phyloP scores from a whole-genome alignment of 305 asterid species.

The Petunia hybrid region DNA sequence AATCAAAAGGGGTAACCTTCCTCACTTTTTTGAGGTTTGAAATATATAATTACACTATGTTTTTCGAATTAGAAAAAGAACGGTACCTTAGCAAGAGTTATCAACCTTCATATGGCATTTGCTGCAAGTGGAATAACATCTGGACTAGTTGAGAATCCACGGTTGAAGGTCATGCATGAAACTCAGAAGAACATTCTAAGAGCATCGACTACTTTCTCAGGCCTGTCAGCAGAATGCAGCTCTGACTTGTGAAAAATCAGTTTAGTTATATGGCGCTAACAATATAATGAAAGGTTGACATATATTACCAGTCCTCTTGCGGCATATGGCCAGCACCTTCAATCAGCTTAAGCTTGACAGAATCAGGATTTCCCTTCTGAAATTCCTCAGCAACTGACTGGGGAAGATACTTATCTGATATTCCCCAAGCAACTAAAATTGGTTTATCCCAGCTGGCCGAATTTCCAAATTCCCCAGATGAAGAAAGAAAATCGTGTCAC shows the following conservation, averaged over 20 bases:
- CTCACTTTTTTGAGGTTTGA: not conserved
- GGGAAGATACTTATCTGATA: constrained; percentile 96
- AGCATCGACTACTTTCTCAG: constrained; percentile 86
- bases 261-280: constrained; percentile 2
- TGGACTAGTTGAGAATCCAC: constrained; percentile 18
- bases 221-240: constrained; percentile 60
- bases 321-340: constrained; percentile 99
- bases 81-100: constrained; percentile 1
- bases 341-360: constrained; percentile 67
- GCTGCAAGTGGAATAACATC: constrained; percentile 17
- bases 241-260: constrained; percentile 28
- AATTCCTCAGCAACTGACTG: constrained; percentile 87
- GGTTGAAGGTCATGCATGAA: not conserved
- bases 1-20: not conserved
- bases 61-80: not conserved
- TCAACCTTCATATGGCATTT: not conserved
- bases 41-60: not conserved
- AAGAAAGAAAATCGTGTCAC: not conserved
- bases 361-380: constrained; percentile 63
- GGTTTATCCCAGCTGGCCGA: constrained; percentile 81
- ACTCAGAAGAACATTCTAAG: constrained; percentile 62
- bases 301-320: constrained; percentile 89
- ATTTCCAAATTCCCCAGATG: constrained; percentile 1
- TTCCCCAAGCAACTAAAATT: constrained; percentile 85
- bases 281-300: not conserved